Base-by-base conservation (phyloP, 257 asterid species). In the Solanum tacnaense region DNA sequence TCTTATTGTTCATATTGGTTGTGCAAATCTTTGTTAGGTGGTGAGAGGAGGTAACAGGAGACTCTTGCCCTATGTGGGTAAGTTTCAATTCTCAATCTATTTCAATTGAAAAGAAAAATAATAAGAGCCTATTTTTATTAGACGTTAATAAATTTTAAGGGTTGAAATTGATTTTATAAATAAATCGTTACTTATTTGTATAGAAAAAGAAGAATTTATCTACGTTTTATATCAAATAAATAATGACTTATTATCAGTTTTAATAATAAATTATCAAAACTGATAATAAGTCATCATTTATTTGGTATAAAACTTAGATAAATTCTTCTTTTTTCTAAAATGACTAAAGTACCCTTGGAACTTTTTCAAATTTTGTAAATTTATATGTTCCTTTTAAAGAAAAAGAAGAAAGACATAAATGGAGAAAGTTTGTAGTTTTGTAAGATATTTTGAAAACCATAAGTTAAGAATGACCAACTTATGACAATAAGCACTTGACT, bases 11-110 rank as follows among this genome's bases (percentile, higher is more conserved):
- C 18, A n/a, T 79, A 6, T 35, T 3, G 3, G 52, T 2, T 29
- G 6, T 60, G 72, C 29, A 10, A 32, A 32, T 9, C 13, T 29
- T 44, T 20, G 65, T 74, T 49, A 95, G 98, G 94, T 92, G 91
- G 94, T 92, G 87, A 93, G 60, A 92, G 95, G 95, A 36, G 87
- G 72, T 56, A 92, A 92, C 85, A 87, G 95, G 84, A 93, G 95
- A 93, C 94, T 93, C 9, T 68, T 93, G n/a, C 86, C 92, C 34
- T 91, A 76, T 67, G 62, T 90, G 73, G 98, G 97, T 95, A 91
- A 13, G 83, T 11, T 4, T 65, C 65, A 60, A 12, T 87, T 27
- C 46, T 39, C 67, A 85, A 9, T 44, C 6, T 38, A 6, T 76
- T 60, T 4, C 9, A 27, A 74, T 32, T 44, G 3, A 4, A 9